Conservation (phyloP, 2,329 filamentous ascomycete species). For the Fusarium illudens region DNA sequence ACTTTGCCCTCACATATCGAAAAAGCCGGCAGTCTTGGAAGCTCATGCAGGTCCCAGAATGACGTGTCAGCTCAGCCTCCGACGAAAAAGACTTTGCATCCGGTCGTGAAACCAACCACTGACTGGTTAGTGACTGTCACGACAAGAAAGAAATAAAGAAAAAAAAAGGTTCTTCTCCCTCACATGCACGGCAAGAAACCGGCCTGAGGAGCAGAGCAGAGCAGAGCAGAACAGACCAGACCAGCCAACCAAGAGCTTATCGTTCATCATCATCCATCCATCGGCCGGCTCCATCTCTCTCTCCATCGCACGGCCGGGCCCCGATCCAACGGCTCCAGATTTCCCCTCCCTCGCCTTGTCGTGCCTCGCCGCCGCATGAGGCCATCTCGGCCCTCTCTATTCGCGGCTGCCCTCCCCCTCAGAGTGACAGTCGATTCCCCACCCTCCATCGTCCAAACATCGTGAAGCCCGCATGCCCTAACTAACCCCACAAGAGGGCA, state of each 20-base stretch:
- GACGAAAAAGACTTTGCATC: not conserved
- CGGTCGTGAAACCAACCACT: slow-evolving; percentile 1
- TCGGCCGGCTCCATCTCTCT: not conserved
- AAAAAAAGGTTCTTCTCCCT: slow-evolving; percentile 16
- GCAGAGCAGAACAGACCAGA: not conserved
- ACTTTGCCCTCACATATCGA: not conserved
- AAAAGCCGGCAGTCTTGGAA: slow-evolving; percentile 7
- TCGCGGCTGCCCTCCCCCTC: not conserved
- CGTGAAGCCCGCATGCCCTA: slow-evolving; percentile 20
- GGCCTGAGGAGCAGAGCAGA: not conserved
- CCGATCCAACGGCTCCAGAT: slow-evolving; percentile 22
- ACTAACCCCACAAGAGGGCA: slow-evolving; percentile 9
- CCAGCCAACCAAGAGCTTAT: not conserved
- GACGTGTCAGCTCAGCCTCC: slow-evolving; percentile 31
- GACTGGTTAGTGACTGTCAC: not conserved
- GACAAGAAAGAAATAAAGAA: not conserved
- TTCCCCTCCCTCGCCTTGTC: slow-evolving; percentile 14
- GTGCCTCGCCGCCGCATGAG: slow-evolving; percentile 29
- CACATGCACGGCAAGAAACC: slow-evolving; percentile 22
- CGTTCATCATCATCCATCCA: not conserved
- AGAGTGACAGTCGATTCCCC: slow-evolving; percentile 36
- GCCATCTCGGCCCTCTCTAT: slow-evolving; percentile 17
- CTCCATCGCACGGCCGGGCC: not conserved
- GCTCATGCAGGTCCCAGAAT: slow-evolving; percentile 1
- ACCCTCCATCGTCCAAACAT: slow-evolving; percentile 18